Evolutionary conservation across 306 rosid genomes (phyloP), one percentile per base, ranked within the genome.

Genomic region (Vigna radiata): DNA sequence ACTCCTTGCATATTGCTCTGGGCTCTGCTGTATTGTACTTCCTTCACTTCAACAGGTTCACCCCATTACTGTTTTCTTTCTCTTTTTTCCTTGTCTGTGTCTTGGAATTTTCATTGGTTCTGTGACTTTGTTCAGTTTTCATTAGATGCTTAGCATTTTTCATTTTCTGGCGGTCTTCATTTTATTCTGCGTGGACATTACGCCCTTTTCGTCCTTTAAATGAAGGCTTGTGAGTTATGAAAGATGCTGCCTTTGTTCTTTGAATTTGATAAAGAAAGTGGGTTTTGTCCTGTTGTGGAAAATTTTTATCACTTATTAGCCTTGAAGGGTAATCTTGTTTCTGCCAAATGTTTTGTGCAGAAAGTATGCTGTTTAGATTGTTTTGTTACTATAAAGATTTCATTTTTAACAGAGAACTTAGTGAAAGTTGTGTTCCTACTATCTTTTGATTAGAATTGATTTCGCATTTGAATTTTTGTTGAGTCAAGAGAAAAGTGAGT

Each of bases 21-120:
- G 19, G 70, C 75, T 52, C 73, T 82, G 13, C 70, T 89, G 8
- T 88, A 82, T 48, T 86, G 75, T 70, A 64, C 76, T 50, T 55
- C 47, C 75, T 89, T 89, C 85, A 74, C 75, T 84, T 79, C 90
- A 17, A 83, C 97, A 88, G 97, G 97, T 91, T 80, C 64, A 78
- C n/a, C 50, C 49, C 69, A 77, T 77, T 75, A 14, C n/a, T 5
- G 8, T 12, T 48, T 18, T 25, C 47, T 33, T 19, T 4, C 52
- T 43, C 47, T 12, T 44, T 12, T 66, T 76, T 74, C 71, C 33
- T 44, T 15, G 1, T 18, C 23, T 16, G 7, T 18, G 49, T 13
- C 67, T 37, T 74, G 3, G 43, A 47, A 14, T 60, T 47, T 72
- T 74, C 7, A 23, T 49, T 72, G 33, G 1, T 60, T 60, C 2